Conservation (phyloP, 371 early-diverging fungal genomes). For the Blyttiomyces sp. region DNA sequence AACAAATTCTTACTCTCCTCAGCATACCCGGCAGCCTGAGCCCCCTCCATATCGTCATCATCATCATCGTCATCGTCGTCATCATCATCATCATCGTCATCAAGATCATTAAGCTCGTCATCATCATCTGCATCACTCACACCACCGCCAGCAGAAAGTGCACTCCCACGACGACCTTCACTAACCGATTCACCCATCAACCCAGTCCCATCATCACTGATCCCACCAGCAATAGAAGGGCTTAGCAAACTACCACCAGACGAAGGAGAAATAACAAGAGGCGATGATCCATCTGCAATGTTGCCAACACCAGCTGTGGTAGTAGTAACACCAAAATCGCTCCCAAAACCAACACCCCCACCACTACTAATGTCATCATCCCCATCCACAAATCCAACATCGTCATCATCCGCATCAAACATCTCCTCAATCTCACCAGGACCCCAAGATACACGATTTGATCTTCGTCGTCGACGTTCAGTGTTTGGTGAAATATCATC, state of each 20-base stretch:
- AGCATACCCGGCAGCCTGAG: constrained; percentile 2
- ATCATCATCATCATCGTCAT: constrained; percentile 10
- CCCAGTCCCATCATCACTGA: not conserved
- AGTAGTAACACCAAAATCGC: too few relatives aligned
- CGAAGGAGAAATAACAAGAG: too few relatives aligned
- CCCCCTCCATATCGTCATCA: constrained; percentile 11
- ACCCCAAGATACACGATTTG: not conserved
- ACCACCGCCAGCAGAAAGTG: constrained; percentile 5
- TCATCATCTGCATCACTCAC: constrained; percentile 7
- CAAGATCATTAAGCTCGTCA: too few relatives aligned
- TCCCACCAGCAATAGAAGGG: not conserved
- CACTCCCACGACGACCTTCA: not conserved
- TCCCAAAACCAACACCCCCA: not conserved
- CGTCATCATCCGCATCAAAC: constrained; percentile 2
- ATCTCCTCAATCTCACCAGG: not conserved
- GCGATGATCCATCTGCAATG: not conserved
- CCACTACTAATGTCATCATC: not conserved
- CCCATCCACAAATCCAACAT: not conserved
- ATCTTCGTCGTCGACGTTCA: not conserved
- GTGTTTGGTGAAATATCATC: not conserved
- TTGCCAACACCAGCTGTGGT: too few relatives aligned
- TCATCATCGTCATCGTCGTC: constrained; percentile 11
- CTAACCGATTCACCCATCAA: not conserved
- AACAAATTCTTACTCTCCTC: constrained; percentile 57
- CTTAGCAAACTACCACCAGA: too few relatives aligned